Percentiles rank a stretch among this genome's conserved stretches.
phyloP scores from a whole-genome alignment of 495 filamentous ascomycete species.

The Parachaetomium inaequale region DNA sequence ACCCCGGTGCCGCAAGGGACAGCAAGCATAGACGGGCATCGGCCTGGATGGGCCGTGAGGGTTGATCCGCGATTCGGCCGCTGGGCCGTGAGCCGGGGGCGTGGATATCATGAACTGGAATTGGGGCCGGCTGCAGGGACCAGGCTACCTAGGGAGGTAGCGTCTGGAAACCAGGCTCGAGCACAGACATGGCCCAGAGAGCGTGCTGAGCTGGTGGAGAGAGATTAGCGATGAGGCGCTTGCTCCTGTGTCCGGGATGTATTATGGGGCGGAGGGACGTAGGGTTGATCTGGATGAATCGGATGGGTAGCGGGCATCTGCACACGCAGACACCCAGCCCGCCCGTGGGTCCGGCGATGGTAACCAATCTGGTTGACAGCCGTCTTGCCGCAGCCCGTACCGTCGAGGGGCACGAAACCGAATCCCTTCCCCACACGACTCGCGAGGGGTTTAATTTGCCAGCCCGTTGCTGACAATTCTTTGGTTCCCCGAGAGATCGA shows the following conservation, averaged over 20 bases:
- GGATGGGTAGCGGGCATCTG: conserved; percentile 15
- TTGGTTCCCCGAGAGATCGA: conserved; percentile 19
- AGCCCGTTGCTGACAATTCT: conserved; percentile 15
- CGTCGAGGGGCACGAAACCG: not conserved
- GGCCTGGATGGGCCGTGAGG: conserved; percentile 17
- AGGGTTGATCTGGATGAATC: conserved; percentile 31
- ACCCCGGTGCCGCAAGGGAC: conserved; percentile 9
- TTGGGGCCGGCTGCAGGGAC: conserved; percentile 8
- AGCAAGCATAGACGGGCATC: conserved; percentile 21
- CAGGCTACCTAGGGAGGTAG: not conserved
- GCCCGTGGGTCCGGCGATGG: conserved; percentile 10
- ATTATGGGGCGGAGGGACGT: conserved; percentile 24
- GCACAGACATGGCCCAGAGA: conserved; percentile 17
- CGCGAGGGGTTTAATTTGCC: conserved; percentile 15
- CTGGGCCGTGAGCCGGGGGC: conserved; percentile 8
- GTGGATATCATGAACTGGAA: conserved; percentile 16
- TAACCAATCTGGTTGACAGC: conserved; percentile 21
- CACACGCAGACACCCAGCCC: conserved; percentile 1
- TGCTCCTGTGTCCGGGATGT: conserved; percentile 17
- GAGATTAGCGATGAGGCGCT: conserved; percentile 34
- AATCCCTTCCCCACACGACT: not conserved
- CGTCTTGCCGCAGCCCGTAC: conserved; percentile 3
- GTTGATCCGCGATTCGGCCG: conserved; percentile 30
- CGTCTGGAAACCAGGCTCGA: conserved; percentile 24
- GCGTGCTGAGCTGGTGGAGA: conserved; percentile 21